Evolutionary conservation across 768 basidiomycete genomes (phyloP).

Genomic region (Rhodotorula kratochvilovae): DNA sequence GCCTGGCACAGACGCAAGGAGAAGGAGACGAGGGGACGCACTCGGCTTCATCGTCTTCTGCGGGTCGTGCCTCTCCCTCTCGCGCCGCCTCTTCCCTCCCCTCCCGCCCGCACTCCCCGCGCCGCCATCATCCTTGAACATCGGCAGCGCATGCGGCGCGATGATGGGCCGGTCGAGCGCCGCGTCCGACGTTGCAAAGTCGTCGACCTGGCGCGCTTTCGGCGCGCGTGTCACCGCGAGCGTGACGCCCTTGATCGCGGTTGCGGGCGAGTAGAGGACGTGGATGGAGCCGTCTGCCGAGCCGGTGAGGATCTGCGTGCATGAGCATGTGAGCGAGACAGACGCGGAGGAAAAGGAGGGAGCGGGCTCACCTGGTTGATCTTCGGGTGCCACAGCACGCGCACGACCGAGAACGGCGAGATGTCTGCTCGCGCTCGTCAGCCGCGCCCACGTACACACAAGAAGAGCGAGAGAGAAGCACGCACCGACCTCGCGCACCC

Average conservation of each 20-base stretch:
- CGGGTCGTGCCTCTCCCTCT: constrained; percentile 81
- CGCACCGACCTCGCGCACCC: constrained; percentile 17
- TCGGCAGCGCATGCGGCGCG: constrained; percentile 84
- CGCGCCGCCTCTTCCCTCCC: constrained; percentile 76
- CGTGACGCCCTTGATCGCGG: constrained; percentile 88
- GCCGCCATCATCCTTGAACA: constrained; percentile 71
- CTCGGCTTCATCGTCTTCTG: constrained; percentile 80
- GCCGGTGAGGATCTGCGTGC: constrained; percentile 70
- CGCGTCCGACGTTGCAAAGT: neutral
- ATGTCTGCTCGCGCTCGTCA: too few relatives aligned
- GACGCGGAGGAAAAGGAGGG: neutral
- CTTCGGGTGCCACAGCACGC: constrained; percentile 88
- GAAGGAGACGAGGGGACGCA: neutral
- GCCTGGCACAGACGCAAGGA: neutral
- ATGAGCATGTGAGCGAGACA: too few relatives aligned
- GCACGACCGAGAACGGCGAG: constrained; percentile 60
- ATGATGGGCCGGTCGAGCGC: constrained; percentile 74
- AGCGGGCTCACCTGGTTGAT: constrained; percentile 79
- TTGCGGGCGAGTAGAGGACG: constrained; percentile 85
- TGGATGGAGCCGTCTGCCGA: constrained; percentile 80
- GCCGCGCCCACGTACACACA: too few relatives aligned
- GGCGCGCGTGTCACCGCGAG: constrained; percentile 81
- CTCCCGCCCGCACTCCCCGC: constrained; percentile 56
- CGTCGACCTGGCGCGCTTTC: constrained; percentile 46
- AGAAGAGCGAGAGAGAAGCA: neutral